Base-by-base conservation (phyloP, 2,329 filamentous ascomycete species). In the Parastagonospora nodorum region DNA sequence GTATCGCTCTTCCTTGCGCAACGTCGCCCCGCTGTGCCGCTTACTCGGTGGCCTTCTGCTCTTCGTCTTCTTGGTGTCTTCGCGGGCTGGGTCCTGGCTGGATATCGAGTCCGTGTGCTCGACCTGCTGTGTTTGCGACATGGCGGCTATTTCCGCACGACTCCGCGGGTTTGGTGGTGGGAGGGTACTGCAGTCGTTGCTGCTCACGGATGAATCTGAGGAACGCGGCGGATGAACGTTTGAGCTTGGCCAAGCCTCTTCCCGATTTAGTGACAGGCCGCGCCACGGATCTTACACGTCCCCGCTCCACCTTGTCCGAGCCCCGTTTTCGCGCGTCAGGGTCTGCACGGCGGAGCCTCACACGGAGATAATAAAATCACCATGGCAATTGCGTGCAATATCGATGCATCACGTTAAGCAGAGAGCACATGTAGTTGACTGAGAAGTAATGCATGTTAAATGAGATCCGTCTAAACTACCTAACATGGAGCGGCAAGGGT, bases 11-110 rank as follows among this genome's bases (percentile, higher is more conserved):
- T 45, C 28, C 29, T 51, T 46, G 49, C 53, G 45, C 50, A 31
- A 33, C 36, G 41, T 42, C 47, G 51, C 15, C 39, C 32, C 40
- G 39, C 14, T 33, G 40, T 55, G 14, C 37, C 54, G 71, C 83
- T 74, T 75, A 96, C 92, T 97, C 64, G 92, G 90, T 64, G 93
- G 93, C 77, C 91, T 88, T 76, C 89, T 87, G 82, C 85, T 95
- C 85, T 96, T 96, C 47, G 67, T 94, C 78, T 87, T 94, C 80
- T 82, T 77, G 50, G 72, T 62, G 36, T 74, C 67, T 15, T 67
- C 61, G 47, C 70, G 68, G 45, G 69, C 67, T n/a, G 71, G 71
- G 48, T 77, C 76, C 61, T 78, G 72, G 63, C 70, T 71, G 44
- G 72, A 72, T 53, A 75, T 75, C 39, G 74, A 75, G 55, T 78